Evolutionary conservation across 257 asterid species (phyloP), one percentile per base, ranked within the genome.

Genomic region (Petrea volubilis): DNA sequence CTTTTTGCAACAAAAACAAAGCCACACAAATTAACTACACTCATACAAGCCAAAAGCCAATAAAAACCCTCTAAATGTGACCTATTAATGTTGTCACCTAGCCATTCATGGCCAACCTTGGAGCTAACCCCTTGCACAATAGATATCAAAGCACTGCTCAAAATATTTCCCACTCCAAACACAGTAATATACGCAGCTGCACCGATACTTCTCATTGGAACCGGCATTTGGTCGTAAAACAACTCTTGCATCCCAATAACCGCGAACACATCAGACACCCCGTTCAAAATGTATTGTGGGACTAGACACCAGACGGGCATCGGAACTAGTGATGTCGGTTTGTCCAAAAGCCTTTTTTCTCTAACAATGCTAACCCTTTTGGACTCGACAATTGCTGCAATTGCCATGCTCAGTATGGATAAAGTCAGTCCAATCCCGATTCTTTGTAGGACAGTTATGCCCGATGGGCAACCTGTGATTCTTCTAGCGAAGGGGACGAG

Each of bases 211-310:
- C 91, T 74, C 89, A 85, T 79, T 14, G 27, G 80, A 14, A 41
- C 70, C 27, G 91, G 94, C 94, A 87, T 83, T 27, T 87, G 89
- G 15, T 81, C 86, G 47, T 87, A 87, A 67, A 87, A 87, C 55
- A 87, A 36, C 69, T 87, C 94, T 57, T 87, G 91, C 78, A 87
- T 15, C n/a, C 94, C 94, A 7, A 87, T 83, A 2, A 85, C 49
- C 4, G 87, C 67, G 46, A 87, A 83, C 57, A 81, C 82, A n/a
- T 85, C 91, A 3, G 86, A 61, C 4, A 85, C 12, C 52, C 94
- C 94, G 0, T 33, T 0, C 77, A 87, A 2, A 68, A 83, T 50
- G 53, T 83, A 87, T 49, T 87, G 91, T 23, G 94, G 91, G 43
- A 83, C 8, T 47, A 87, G 43, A 87, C 91, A 83, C 87, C 91